Base-by-base conservation (phyloP, 371 early-diverging fungal genomes). In the Apophysomyces trapeziformis region DNA sequence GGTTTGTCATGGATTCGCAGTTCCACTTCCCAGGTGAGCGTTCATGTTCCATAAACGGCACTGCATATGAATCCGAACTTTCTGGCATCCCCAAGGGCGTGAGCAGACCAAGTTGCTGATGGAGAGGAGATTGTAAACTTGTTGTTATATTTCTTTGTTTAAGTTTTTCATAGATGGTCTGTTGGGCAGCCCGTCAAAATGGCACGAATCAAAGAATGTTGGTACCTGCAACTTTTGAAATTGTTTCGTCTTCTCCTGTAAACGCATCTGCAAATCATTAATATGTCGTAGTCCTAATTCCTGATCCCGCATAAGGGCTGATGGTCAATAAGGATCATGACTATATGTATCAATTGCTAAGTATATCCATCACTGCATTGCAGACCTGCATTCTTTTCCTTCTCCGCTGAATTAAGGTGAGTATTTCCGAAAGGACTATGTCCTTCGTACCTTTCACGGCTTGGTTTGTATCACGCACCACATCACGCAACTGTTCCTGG, bases 221-320 rank as follows among this genome's bases (percentile, higher is more conserved):
- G n/a, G 26, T 68, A 79, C 87, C 75, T 90, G 89, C 26, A 90
- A 61, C 45, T 84, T 90, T 37, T 89, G 87, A 46, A 93, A 82
- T 58, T 92, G 93, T 12, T 87, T 77, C 38, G 71, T 65, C 56
- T 89, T 91, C 58, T 92, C 91, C 14, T 87, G 87, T 36, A 86
- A 60, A 57, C 87, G 84, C 6, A 79, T 83, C 4, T 68, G 66
- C 18, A 90, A 64, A 26, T 89, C 85, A 16, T 83, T 83, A 5
- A 67, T 61, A 16, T 78, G 77, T 7, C 73, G 72, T 38, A 81
- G 86, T 58, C 90, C 92, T 8, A 79, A 66, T 63, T 91, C 89
- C 12, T 75, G 70, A 77, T 86, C 73, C 72, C 77, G 67, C 70
- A 68, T 45, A 73, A 71, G 1, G 4, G 58, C 88, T 86, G 61